Percentiles rank a stretch among this genome's conserved stretches.
phyloP scores from a whole-genome alignment of 2,329 filamentous ascomycete genomes.

The Ophidiomyces ophidiicola region DNA sequence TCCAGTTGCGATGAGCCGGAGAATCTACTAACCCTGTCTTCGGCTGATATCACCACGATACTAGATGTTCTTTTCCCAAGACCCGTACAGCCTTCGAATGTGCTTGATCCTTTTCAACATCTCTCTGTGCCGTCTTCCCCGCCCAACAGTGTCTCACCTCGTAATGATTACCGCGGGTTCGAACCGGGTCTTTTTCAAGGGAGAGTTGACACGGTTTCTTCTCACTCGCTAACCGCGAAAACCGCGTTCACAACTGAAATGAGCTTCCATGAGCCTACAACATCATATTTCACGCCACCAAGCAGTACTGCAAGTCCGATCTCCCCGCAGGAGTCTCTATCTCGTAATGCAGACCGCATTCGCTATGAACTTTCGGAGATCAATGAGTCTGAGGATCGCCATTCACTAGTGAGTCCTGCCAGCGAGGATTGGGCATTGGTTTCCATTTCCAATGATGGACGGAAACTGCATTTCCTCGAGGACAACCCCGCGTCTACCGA shows the following conservation, averaged over 20 bases:
- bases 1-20: slow-evolving; percentile 37
- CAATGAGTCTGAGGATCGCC: slow-evolving; percentile 31
- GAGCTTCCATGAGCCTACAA: slow-evolving; percentile 18
- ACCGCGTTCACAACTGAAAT: slow-evolving; percentile 25
- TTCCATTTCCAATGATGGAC: slow-evolving; percentile 63
- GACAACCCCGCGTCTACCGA: not conserved
- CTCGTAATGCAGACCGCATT: slow-evolving; percentile 29
- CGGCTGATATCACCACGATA: slow-evolving; percentile 65
- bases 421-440: slow-evolving; percentile 73
- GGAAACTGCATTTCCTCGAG: slow-evolving; percentile 19
- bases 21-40: slow-evolving; percentile 42
- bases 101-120: slow-evolving; percentile 20
- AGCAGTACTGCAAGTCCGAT: slow-evolving; percentile 12
- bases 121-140: slow-evolving; percentile 22
- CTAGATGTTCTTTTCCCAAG: slow-evolving; percentile 69
- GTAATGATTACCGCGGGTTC: slow-evolving; percentile 18
- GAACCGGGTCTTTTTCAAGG: slow-evolving; percentile 27
- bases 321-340: slow-evolving; percentile 20
- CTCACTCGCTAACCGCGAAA: slow-evolving; percentile 19
- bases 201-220: slow-evolving; percentile 20
- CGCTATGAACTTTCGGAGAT: slow-evolving; percentile 32
- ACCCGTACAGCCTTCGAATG: slow-evolving; percentile 12
- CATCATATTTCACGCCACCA: slow-evolving; percentile 13
- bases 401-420: slow-evolving; percentile 61
- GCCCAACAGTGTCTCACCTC: slow-evolving; percentile 16